Evolutionary conservation across 495 filamentous ascomycete species (phyloP).

Genomic region (Neurospora tetraspora): DNA sequence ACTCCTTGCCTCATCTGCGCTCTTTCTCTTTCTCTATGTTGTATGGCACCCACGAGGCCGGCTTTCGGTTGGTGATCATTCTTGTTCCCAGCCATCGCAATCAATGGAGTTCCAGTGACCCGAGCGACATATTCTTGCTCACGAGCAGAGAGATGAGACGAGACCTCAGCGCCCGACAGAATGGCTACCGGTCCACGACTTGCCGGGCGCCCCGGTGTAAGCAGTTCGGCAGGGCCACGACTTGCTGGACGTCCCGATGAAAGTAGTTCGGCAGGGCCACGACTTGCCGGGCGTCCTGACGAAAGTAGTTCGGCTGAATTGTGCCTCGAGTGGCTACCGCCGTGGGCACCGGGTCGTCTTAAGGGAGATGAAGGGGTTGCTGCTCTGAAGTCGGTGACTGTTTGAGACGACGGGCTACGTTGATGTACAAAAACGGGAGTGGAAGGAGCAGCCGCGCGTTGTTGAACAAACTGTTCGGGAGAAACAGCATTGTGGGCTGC

Average conservation of each 20-base stretch:
- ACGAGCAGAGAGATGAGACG: constrained; percentile 72
- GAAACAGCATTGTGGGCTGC: constrained; percentile 29
- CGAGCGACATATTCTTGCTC: constrained; percentile 92
- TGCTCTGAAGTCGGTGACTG: constrained; percentile 34
- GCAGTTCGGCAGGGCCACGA: constrained; percentile 24
- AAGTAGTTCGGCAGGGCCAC: constrained; percentile 19
- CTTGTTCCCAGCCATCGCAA: constrained; percentile 54
- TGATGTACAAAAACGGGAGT: constrained; percentile 45
- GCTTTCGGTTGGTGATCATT: constrained; percentile 39
- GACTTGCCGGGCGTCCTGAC: constrained; percentile 13
- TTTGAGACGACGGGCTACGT: constrained; percentile 46
- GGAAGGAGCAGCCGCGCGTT: constrained; percentile 52
- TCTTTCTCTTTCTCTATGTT: constrained; percentile 64
- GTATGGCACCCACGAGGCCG: constrained; percentile 68
- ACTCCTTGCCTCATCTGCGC: constrained; percentile 61
- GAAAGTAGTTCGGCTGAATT: constrained; percentile 19
- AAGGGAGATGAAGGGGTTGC: constrained; percentile 37
- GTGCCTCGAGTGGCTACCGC: constrained; percentile 36
- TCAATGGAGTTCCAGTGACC: constrained; percentile 71
- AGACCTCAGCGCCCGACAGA: constrained; percentile 39
- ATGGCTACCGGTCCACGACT: constrained; percentile 25
- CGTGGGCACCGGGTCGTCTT: constrained; percentile 9
- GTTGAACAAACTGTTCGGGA: constrained; percentile 80
- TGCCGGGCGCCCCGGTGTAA: constrained; percentile 19
- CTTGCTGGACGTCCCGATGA: constrained; percentile 12